Evolutionary conservation across 2,329 filamentous ascomycete genomes (phyloP), one percentile per base, ranked within the genome.

Genomic region (Monosporascus ibericus): DNA sequence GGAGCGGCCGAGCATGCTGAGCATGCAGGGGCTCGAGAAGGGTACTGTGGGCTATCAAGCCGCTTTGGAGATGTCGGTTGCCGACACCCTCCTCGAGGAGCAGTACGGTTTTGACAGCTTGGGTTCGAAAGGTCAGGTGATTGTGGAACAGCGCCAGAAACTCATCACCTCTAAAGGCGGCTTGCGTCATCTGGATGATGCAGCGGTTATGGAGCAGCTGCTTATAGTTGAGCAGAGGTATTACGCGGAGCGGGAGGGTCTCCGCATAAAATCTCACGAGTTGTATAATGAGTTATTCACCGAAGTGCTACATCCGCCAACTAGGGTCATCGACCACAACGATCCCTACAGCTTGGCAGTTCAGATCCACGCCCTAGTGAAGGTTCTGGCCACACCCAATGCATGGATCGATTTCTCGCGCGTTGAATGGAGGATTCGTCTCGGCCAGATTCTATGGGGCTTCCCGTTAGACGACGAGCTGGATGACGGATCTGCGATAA

Each of bases 391-490:
- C 0, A 72, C 81, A 7, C 77, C 83, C 50, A 85, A 86, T 52
- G 79, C 88, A 46, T 90, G 87, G 87, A 78, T 87, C 49, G 86
- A 90, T 67, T 87, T 90, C 58, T 86, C 85, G 20, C 77, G 84
- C 34, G 83, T 90, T 6, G 86, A 90, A 64, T 90, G 86, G 86
- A 79, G 87, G 38, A 86, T 90, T 53, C 77, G 85, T 14, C 73
- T 90, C 1, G 87, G 87, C 6, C 86, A 89, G 67, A 76, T 90
- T 42, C 69, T 90, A 2, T 90, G 86, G 86, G 84, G 79, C 17
- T 70, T 74, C 17, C 69, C 73, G 6, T 64, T 75, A 25, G 77
- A 79, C 42, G 79, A 81, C 57, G 73, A 76, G 47, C 58, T 77
- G n/a, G 75, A 76, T 44, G 80, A 82, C 53, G 75, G 75, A 22